Base-by-base conservation (phyloP, 768 basidiomycete genomes). In the Symmetrospora coprosmae region DNA sequence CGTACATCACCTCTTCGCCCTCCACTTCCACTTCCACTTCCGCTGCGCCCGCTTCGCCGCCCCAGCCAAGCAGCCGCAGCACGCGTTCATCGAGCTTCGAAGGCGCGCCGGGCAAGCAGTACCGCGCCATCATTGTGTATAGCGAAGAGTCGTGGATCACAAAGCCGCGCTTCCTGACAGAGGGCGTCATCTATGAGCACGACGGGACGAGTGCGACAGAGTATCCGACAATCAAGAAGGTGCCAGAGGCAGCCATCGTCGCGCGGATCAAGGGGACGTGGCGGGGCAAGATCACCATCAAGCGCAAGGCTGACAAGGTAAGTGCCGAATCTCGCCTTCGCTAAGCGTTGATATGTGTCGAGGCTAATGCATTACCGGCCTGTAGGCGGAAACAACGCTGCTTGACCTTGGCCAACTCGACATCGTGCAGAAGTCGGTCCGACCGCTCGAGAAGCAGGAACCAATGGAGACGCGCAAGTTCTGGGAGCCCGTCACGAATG, bases 201-300 rank as follows among this genome's bases (percentile, higher is more conserved):
- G 76, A 79, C 17, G 84, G 82, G 37, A 83, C 82, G 69, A 68
- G 67, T 19, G 70, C 70, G n/a, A 70, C 70, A 40, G 60, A 50
- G 5, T 77, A 73, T 68, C 71, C 67, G 4, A 73, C 72, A 64
- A 80, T 89, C 66, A 96, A 87, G 74, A 86, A 96, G 64, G 89
- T 99, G 11, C 91, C 92, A 3, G 75, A 78, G 43, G 78, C 82
- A 28, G 78, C 81, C 48, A 73, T 89, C 46, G 82, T 88, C 11
- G 91, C 86, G 6, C 77, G 80, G 39, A 80, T 96, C 59, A 87
- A 92, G 53, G 94, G 94, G 0, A 80, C 81, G 40, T 99, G 94
- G 94, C 78, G 81, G 61, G 82, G 82, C 53, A 77, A 78, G 52
- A 80, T 99, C 69, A 81, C 82, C 48, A 97, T 86, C 83, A 82